Evolutionary conservation across 306 rosid genomes (phyloP).

Genomic region (Acacia acuminata): DNA sequence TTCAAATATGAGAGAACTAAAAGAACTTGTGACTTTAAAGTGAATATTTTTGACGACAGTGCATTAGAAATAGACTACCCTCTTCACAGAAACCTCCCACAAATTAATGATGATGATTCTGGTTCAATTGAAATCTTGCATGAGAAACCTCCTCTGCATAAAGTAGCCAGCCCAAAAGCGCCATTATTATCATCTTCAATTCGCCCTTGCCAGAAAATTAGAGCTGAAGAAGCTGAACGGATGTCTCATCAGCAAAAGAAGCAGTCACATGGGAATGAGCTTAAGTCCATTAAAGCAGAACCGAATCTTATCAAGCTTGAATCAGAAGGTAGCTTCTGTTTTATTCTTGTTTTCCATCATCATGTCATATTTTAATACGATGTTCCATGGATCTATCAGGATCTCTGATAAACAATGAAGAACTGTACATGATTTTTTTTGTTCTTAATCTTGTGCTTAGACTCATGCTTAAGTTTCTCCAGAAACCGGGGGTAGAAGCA

Average conservation of each 20-base stretch:
- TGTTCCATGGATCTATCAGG: not conserved
- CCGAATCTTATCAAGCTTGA: not conserved
- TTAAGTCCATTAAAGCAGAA: not conserved
- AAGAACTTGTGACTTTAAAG: not conserved
- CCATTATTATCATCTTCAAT: not conserved
- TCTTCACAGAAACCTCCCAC: not conserved
- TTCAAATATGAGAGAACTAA: conserved; percentile 11
- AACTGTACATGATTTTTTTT: not conserved
- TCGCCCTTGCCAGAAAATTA: not conserved
- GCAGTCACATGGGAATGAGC: not conserved
- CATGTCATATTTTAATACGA: not conserved
- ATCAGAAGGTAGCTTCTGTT: not conserved
- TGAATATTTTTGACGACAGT: conserved; percentile 17
- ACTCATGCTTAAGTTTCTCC: not conserved
- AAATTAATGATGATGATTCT: not conserved
- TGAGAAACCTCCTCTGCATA: not conserved
- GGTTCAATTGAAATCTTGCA: not conserved
- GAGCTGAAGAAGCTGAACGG: not conserved
- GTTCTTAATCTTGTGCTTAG: not conserved
- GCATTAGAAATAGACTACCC: conserved; percentile 31
- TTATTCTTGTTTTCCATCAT: not conserved
- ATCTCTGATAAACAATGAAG: not conserved
- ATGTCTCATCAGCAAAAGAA: not conserved
- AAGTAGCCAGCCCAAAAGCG: not conserved
- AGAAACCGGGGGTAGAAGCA: not conserved